Conservation (phyloP, 805 yeast genomes). For the Middelhovenomyces tepae region DNA sequence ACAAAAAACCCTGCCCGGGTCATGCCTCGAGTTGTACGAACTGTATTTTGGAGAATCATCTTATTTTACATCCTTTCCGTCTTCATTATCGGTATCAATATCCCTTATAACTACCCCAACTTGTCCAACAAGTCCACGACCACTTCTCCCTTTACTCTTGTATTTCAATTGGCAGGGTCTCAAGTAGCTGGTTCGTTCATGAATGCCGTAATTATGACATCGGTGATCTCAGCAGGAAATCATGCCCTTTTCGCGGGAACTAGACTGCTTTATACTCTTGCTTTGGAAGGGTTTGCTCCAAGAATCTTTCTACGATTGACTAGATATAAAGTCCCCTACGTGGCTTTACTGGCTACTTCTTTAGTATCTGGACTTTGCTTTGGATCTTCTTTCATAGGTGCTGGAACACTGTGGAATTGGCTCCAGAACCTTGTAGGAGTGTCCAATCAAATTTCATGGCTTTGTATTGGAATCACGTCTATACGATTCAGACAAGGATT, state of each 20-base stretch:
- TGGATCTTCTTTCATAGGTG: slow-evolving; percentile 47
- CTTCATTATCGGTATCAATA: slow-evolving; percentile 50
- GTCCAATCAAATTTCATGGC: slow-evolving; percentile 58
- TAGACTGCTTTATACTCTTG: slow-evolving; percentile 51
- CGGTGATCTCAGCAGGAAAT: slow-evolving; percentile 59
- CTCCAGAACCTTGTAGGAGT: slow-evolving; percentile 53
- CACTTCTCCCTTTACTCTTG: slow-evolving; percentile 39
- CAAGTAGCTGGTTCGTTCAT: slow-evolving; percentile 41
- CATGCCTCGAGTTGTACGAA: slow-evolving; percentile 49
- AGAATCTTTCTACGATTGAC: slow-evolving; percentile 37
- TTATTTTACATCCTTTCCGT: slow-evolving; percentile 44
- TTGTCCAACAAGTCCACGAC: slow-evolving; percentile 35
- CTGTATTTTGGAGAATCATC: slow-evolving; percentile 46
- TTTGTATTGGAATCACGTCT: slow-evolving; percentile 44
- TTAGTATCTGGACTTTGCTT: slow-evolving; percentile 49
- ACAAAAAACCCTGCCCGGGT: slow-evolving; percentile 49
- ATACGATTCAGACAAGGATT: slow-evolving; percentile 44
- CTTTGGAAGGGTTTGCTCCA: slow-evolving; percentile 53
- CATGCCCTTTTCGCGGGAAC: slow-evolving; percentile 59
- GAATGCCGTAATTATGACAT: slow-evolving; percentile 50
- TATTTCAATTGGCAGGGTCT: slow-evolving; percentile 37
- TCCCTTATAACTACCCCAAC: slow-evolving; percentile 45
- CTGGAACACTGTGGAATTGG: slow-evolving; percentile 45
- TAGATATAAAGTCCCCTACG: slow-evolving; percentile 44
- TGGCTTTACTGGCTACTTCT: slow-evolving; percentile 42